A percentile compares a stretch with the other conserved stretches of the same genome.
Evolutionary conservation across 305 asterid species (phyloP).

Genomic region (Fraxinus ornus): DNA sequence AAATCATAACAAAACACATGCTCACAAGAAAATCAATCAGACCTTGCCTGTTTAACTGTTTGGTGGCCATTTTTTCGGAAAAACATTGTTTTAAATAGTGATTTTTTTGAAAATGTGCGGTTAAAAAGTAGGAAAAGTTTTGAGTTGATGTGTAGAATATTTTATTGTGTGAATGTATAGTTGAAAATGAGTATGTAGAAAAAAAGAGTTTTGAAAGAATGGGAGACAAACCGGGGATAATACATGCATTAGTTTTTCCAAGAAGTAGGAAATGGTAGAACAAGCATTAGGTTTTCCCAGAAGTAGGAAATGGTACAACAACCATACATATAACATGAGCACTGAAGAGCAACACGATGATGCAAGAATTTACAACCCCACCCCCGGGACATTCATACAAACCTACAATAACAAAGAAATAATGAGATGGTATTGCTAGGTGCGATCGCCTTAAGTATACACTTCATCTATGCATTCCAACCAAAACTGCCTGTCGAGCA

Average conservation of each 20-base stretch:
- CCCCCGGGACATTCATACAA: background rate
- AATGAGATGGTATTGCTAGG: background rate
- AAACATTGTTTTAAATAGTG: too few species aligned
- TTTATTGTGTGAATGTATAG: background rate
- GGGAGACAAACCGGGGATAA: background rate
- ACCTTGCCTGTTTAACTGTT: background rate
- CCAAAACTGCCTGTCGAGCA: background rate
- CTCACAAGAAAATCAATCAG: background rate
- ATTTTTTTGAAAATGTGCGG: background rate
- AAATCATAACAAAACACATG: background rate
- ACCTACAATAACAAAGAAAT: background rate
- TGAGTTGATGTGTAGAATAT: background rate
- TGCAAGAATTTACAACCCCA: background rate
- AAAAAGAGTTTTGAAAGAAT: background rate
- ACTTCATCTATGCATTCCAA: background rate
- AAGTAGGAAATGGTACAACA: background rate
- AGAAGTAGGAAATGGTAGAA: background rate
- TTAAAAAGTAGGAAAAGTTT: background rate
- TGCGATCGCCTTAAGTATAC: background rate
- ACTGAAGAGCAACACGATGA: background rate
- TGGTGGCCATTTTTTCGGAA: background rate
- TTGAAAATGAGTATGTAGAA: background rate
- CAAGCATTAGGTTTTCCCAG: background rate
- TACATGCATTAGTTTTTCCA: background rate
- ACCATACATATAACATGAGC: background rate